These are phyloP conservation scores for Ceratobasidium sp. DNA, from an alignment of 1,284 basidiomycete genomes.

Conservation along the genomic window DNA sequence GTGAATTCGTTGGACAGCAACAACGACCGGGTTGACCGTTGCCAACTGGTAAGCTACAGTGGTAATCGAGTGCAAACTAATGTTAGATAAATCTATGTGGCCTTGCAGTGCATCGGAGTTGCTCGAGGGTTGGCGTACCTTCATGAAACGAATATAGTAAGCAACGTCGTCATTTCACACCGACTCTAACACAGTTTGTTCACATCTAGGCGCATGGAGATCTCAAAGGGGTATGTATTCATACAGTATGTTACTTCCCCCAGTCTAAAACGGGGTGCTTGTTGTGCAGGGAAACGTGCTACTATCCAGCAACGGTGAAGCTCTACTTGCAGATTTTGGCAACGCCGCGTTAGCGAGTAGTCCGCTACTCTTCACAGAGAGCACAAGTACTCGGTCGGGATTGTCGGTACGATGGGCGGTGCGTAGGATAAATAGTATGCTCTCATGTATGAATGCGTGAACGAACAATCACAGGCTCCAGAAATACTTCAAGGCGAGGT, in stretches of 20 bases:
- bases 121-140: conserved; percentile 7
- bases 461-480: background rate
- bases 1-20: background rate
- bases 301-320: background rate
- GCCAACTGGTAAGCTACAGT: background rate
- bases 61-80: too few species aligned
- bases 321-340: background rate
- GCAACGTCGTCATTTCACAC: background rate
- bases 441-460: background rate
- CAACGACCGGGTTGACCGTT: background rate
- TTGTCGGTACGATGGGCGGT: conserved; percentile 1
- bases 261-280: background rate
- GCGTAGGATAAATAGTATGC: background rate
- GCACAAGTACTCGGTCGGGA: background rate
- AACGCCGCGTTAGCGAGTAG: background rate
- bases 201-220: conserved; percentile 1
- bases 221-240: background rate
- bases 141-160: background rate
- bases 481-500: background rate
- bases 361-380: background rate
- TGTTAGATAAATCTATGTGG: background rate
- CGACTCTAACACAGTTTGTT: too few species aligned
- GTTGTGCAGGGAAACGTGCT: background rate
- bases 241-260: background rate
- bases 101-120: background rate